Base-by-base conservation (phyloP, 768 basidiomycete genomes). In the Rhizopogon roseolus region DNA sequence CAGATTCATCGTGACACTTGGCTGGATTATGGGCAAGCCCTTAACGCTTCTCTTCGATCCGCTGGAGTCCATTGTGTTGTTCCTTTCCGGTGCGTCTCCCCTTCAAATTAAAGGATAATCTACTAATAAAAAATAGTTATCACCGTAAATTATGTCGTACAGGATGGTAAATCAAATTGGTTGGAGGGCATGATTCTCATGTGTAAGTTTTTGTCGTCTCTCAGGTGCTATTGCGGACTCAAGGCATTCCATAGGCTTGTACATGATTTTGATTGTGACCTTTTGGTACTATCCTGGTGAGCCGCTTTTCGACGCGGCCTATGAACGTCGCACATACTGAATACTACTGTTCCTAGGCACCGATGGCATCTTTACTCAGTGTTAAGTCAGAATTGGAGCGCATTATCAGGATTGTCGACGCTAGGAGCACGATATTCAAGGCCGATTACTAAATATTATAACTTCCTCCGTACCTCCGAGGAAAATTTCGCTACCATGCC, bases 91-190 rank as follows among this genome's bases (percentile, higher is more conserved):
- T 62, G 37, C 8, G 58, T 43, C 8, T 22, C 34, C 34, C 10
- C 56, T 53, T 64, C 16, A 62, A n/a, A 6, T 6, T 39, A 7
- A 3, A 2, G 14, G 14, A 25, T 9, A 48, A 25, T 5, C 2
- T 22, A 9, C 46, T 36, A 6, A 48, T 16, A 40, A 8, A 36
- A 48, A 16, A 36, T 54, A 86, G 86, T 91, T 7, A 73, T 91
- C 58, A 89, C 90, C 5, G 90, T 96, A 69, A 90, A 88, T 63
- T 91, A 90, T 62, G 85, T 88, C 19, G 81, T 95, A 5, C 80
- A 83, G 45, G 95, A 97, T 60, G 93, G 93, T 11, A 88, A 83
- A 65, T 90, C 86, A 29, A 96, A 95, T 67, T 97, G 93, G 85
- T 76, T 97, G 17, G 93, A 96, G 68, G 92, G 91, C 19, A 69